phyloP scores from a whole-genome alignment of 2,329 filamentous ascomycete genomes.

The Paramyrothecium roridum region DNA sequence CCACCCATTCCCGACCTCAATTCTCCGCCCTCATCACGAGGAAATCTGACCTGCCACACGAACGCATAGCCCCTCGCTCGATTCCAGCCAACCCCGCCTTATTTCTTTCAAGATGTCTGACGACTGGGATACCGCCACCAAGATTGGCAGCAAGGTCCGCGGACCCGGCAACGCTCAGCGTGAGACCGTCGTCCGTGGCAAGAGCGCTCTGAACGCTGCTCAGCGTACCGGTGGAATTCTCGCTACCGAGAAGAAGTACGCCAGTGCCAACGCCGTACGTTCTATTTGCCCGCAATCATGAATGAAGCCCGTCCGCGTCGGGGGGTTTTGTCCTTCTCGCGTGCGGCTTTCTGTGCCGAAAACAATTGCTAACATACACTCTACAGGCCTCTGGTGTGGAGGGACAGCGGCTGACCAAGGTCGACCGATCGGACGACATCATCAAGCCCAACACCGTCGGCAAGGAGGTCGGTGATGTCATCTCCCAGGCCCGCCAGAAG shows the following conservation, averaged over 20 bases:
- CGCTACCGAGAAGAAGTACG: constrained; percentile 87
- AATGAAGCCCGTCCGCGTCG: too few relatives aligned
- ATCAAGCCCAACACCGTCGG: constrained; percentile 94
- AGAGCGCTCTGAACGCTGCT: constrained; percentile 81
- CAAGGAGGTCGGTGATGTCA: constrained; percentile 75
- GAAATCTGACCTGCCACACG: too few relatives aligned
- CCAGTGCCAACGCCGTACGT: constrained; percentile 64
- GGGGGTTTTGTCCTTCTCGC: not conserved
- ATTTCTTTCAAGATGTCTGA: constrained; percentile 52
- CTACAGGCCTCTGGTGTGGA: constrained; percentile 44
- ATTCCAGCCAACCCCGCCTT: not conserved
- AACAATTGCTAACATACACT: constrained; percentile 11
- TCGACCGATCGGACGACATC: constrained; percentile 96
- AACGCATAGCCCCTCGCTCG: too few relatives aligned
- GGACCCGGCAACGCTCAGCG: constrained; percentile 63
- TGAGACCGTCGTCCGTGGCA: constrained; percentile 87
- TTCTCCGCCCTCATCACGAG: not conserved
- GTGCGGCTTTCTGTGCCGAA: not conserved
- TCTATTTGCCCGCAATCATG: not conserved
- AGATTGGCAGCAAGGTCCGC: constrained; percentile 86
- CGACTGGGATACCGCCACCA: constrained; percentile 86
- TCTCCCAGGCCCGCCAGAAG: constrained; percentile 73
- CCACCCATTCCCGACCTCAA: not conserved
- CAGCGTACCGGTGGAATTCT: constrained; percentile 74
- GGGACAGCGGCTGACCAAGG: constrained; percentile 95